phyloP scores from a whole-genome alignment of 2,329 filamentous ascomycete species.

The Aspergillus costaricaensis region DNA sequence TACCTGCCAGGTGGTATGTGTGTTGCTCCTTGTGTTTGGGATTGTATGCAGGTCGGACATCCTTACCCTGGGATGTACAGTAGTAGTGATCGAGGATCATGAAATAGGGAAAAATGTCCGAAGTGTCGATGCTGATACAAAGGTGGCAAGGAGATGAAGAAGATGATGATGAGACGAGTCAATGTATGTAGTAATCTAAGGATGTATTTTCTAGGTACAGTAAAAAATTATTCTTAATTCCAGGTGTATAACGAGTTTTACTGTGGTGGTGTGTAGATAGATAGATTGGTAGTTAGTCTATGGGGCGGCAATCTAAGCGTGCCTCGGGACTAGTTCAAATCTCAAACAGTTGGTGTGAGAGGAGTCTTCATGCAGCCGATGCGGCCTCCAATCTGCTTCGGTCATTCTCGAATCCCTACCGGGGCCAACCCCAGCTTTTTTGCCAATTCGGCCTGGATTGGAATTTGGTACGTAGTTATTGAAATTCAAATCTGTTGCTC shows the following conservation, averaged over 20 bases:
- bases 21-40: background rate
- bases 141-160: too few species aligned
- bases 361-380: conserved; percentile 13
- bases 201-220: too few species aligned
- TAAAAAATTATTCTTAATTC: too few species aligned
- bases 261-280: background rate
- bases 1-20: background rate
- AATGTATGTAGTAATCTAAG: too few species aligned
- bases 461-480: background rate
- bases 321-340: conserved; percentile 15
- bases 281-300: too few species aligned
- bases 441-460: background rate
- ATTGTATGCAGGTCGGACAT: background rate
- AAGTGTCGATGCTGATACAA: too few species aligned
- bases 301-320: too few species aligned
- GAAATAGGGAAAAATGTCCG: too few species aligned
- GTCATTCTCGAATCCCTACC: conserved; percentile 11
- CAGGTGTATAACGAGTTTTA: too few species aligned
- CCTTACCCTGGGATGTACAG: background rate
- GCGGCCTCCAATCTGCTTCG: conserved; percentile 13
- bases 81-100: too few species aligned
- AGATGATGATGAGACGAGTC: too few species aligned
- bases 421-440: conserved; percentile 15
- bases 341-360: conserved; percentile 24
- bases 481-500: background rate